Evolutionary conservation across 768 basidiomycete species (phyloP).

Genomic region (Psilocybe tampanensis): DNA sequence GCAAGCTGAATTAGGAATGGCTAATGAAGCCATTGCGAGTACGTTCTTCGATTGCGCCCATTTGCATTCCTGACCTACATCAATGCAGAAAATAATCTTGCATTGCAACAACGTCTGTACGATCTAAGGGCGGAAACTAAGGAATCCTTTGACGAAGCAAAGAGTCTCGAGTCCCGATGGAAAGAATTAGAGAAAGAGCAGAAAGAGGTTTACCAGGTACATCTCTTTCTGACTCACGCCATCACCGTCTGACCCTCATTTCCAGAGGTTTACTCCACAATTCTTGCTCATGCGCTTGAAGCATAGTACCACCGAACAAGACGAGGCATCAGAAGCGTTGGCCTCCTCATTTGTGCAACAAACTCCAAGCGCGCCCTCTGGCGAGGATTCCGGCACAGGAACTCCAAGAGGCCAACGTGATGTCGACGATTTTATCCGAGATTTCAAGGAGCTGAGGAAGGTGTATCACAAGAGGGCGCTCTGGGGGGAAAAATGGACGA

Average conservation of each 20-base stretch:
- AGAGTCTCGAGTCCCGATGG: slow-evolving; percentile 80
- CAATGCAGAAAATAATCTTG: slow-evolving; percentile 68
- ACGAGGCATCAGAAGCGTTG: slow-evolving; percentile 84
- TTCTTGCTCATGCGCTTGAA: slow-evolving; percentile 87
- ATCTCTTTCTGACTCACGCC: slow-evolving; percentile 7
- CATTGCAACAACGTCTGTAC: slow-evolving; percentile 76
- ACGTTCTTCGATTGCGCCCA: slow-evolving; percentile 30
- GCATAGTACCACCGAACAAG: slow-evolving; percentile 89
- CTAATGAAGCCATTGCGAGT: slow-evolving; percentile 90
- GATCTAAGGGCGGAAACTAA: slow-evolving; percentile 80
- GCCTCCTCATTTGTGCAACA: slow-evolving; percentile 83
- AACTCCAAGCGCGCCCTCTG: slow-evolving; percentile 35
- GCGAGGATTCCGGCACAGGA: slow-evolving; percentile 29
- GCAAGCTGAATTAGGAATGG: slow-evolving; percentile 77
- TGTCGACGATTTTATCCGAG: slow-evolving; percentile 84
- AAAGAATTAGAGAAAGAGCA: slow-evolving; percentile 88
- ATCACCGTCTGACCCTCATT: not conserved
- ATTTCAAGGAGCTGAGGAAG: slow-evolving; percentile 87
- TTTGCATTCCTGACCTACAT: slow-evolving; percentile 4
- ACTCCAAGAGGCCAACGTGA: slow-evolving; percentile 51
- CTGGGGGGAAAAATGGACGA: slow-evolving; percentile 87
- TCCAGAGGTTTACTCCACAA: slow-evolving; percentile 80
- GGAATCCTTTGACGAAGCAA: slow-evolving; percentile 86
- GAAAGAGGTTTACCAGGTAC: slow-evolving; percentile 84
- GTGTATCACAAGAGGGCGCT: slow-evolving; percentile 92